A percentile compares a stretch with the other conserved stretches of the same genome.
These are phyloP conservation scores for Canavalia gladiata DNA, from an alignment of 306 rosid species.

Conservation along the genomic window DNA sequence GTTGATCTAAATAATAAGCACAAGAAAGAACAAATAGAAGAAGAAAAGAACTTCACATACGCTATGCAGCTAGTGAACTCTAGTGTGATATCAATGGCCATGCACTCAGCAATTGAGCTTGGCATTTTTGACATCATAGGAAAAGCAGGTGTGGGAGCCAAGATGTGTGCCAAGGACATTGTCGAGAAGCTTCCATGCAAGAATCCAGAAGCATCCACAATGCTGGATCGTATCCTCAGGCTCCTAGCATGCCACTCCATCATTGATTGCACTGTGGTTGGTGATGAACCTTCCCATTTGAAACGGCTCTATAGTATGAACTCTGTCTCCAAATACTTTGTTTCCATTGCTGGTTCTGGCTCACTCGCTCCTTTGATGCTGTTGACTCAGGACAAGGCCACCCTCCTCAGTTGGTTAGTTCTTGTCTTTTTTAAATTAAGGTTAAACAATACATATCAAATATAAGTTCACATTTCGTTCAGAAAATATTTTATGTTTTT, in stretches of 20 bases:
- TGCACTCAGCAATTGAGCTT: constrained; percentile 55
- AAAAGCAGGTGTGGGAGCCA: constrained; percentile 47
- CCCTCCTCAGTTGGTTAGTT: constrained; percentile 3
- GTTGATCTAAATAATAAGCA: neutral
- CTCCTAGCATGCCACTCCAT: constrained; percentile 62
- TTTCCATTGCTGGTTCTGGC: neutral
- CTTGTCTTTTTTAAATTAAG: neutral
- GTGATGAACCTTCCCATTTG: constrained; percentile 1
- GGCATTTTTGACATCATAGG: constrained; percentile 66
- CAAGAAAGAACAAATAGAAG: neutral
- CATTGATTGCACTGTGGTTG: constrained; percentile 45
- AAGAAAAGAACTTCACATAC: constrained; percentile 9
- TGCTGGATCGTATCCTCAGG: constrained; percentile 67
- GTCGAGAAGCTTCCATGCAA: constrained; percentile 42
- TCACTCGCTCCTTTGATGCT: constrained; percentile 13
- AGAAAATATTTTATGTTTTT: too few species aligned
- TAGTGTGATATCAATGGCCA: constrained; percentile 47
- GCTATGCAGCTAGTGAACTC: constrained; percentile 53
- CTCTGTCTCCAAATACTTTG: constrained; percentile 23
- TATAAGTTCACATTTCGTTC: too few species aligned
- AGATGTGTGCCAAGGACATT: constrained; percentile 53
- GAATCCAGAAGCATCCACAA: constrained; percentile 55
- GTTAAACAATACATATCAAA: too few species aligned
- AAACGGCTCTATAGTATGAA: neutral
- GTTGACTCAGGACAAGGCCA: neutral